Base-by-base conservation (phyloP, 192 early-diverging fungal genomes). In the Mortierella claussenii region DNA sequence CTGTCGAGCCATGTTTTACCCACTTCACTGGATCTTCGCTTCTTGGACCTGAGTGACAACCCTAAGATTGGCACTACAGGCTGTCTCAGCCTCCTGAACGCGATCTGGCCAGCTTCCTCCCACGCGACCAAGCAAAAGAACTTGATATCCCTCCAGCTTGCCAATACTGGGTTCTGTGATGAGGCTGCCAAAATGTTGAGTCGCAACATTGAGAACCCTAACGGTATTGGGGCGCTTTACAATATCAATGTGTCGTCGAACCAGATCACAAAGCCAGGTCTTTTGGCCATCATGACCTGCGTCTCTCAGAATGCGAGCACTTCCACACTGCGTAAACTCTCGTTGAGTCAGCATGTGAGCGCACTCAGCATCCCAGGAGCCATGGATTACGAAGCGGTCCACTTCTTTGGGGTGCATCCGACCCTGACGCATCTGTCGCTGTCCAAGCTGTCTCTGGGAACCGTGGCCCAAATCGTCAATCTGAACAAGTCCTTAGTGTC, bases 91-190 rank as follows among this genome's bases (percentile, higher is more conserved):
- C 58, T 76, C 7, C n/a, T 76, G 31, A 60, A 76, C 1, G 44
- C 59, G 37, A 66, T 76, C 52, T 76, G 73, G 73, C 73, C 73
- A 11, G 11, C 33, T 3, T 58, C 73, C 12, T 61, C 52, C 2
- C 65, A 56, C 30, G 31, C 46, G 13, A 60, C 58, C 24, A 46
- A 20, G 18, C 57, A 62, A n/a, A 66, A 66, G 40, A 20, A 60
- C 9, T 20, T 76, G 37, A 37, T 55, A 13, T 31, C 57, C 3
- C 59, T 76, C 27, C 49, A 56, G 10, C 17, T 76, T 28, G 52
- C 63, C 46, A 76, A 76, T 53, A 76, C 73, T 4, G 73, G 73
- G 2, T 67, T 76, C 31, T 61, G 50, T 6, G 73, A 76, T 23
- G 63, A 66, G 24, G 50, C 73, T 2, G 73, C 64, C 10, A 45